Evolutionary conservation across 441 rosid genomes (phyloP), one percentile per base, ranked within the genome.

Genomic region (Gossypium davidsonii): DNA sequence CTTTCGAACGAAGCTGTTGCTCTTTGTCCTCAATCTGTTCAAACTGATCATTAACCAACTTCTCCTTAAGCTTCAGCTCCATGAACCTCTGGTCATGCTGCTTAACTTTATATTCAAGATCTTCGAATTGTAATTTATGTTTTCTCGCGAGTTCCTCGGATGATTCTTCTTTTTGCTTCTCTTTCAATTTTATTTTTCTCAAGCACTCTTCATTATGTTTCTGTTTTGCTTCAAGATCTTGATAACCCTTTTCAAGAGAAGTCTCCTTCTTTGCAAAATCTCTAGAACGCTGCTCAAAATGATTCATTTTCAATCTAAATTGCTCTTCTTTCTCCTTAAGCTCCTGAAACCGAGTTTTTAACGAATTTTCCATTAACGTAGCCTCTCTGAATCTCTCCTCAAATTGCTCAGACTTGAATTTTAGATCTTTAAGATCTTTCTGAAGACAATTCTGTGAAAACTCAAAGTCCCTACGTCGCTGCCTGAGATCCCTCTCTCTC

Each of bases 151-250:
- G 74, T 20, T 46, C 17, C 25, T 11, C 28, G 6, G 28, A 60
- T 60, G 68, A 61, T 20, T 72, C 68, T 28, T 79, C 79, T n/a
- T 70, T 26, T 28, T 77, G 71, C 49, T 48, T 67, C 73, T 75
- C 80, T 63, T 77, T 78, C 56, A 26, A 37, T 69, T 74, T 68
- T 26, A 84, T 57, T 26, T 71, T 63, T n/a, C 37, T 31, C 37
- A 8, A 62, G 26, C 67, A 58, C 6, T 77, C 75, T 34, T 74
- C 72, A 26, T 67, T 64, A 0, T 75, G 23, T 9, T 67, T 60
- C 70, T 73, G 70, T 60, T 67, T 74, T 66, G 59, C 59, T 71
- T 74, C 75, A 5, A 78, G 62, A 26, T 76, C 82, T 60, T 65
- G 18, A 4, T 0, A 2, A 8, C 6, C 23, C 44, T 73, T 67